A percentile compares a stretch with the other conserved stretches of the same genome.
These are phyloP conservation scores for Fusarium sp. DNA, from an alignment of 2,329 filamentous ascomycete genomes.

Conservation along the genomic window DNA sequence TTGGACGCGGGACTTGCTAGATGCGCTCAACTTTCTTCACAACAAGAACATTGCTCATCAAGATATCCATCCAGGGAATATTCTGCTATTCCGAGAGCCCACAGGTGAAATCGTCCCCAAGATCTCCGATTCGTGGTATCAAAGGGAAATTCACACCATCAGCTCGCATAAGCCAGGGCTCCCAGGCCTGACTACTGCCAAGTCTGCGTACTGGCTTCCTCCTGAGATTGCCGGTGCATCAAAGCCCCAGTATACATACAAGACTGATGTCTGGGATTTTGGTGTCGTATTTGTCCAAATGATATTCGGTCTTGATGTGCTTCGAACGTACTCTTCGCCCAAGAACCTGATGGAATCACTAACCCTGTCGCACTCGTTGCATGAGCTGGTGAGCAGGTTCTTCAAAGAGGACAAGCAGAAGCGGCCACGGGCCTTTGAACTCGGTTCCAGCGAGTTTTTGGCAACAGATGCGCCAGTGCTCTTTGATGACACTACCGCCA, in stretches of 20 bases:
- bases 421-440: slow-evolving; percentile 84
- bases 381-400: slow-evolving; percentile 86
- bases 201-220: slow-evolving; percentile 86
- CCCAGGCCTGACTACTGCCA: slow-evolving; percentile 72
- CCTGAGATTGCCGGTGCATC: slow-evolving; percentile 79
- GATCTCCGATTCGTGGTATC: slow-evolving; percentile 81
- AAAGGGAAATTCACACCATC: slow-evolving; percentile 77
- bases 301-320: slow-evolving; percentile 87
- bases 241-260: slow-evolving; percentile 77
- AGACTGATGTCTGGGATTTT: slow-evolving; percentile 96
- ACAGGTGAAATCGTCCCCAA: slow-evolving; percentile 81
- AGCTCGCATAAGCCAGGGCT: slow-evolving; percentile 67
- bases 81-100: slow-evolving; percentile 80
- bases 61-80: slow-evolving; percentile 84
- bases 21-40: slow-evolving; percentile 90
- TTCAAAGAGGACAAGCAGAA: slow-evolving; percentile 90
- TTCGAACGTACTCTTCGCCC: slow-evolving; percentile 85
- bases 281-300: slow-evolving; percentile 94
- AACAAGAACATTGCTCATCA: slow-evolving; percentile 88
- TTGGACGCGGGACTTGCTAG: slow-evolving; percentile 93
- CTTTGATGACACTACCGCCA: slow-evolving; percentile 60
- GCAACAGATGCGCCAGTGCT: slow-evolving; percentile 76
- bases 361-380: slow-evolving; percentile 80
- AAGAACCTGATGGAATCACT: slow-evolving; percentile 80
- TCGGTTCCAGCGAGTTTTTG: slow-evolving; percentile 76